These are phyloP conservation scores for Calonectria pauciramosa DNA, from an alignment of 2,329 filamentous ascomycete genomes.

Conservation along the genomic window DNA sequence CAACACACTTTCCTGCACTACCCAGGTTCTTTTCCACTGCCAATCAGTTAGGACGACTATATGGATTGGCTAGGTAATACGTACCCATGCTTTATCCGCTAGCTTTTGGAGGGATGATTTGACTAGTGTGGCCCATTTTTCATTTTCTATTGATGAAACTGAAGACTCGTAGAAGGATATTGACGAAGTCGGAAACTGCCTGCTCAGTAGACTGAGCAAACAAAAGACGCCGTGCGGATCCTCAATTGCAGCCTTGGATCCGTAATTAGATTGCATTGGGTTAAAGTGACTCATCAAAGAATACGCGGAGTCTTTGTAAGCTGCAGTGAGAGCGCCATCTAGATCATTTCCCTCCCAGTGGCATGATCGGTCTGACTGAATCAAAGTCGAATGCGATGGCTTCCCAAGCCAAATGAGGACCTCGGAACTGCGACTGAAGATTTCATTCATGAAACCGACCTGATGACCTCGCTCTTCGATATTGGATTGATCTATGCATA, in stretches of 20 bases:
- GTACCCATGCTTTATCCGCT: background rate
- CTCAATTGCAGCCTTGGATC: background rate
- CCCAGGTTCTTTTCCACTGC: background rate
- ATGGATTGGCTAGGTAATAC: background rate
- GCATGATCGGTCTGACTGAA: background rate
- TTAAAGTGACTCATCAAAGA: too few relatives aligned
- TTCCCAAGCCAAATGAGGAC: background rate
- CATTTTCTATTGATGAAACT: background rate
- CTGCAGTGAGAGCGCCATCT: background rate
- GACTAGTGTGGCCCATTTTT: background rate
- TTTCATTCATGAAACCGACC: background rate
- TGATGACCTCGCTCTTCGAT: background rate
- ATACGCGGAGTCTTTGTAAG: background rate
- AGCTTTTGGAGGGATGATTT: background rate
- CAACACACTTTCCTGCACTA: background rate
- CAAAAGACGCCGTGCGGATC: background rate
- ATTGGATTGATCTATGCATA: background rate
- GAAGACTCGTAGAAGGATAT: background rate
- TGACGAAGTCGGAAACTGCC: background rate
- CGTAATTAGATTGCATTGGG: too few relatives aligned
- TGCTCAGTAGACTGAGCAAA: background rate
- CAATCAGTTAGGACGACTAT: background rate
- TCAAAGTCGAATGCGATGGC: background rate
- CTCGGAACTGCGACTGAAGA: background rate
- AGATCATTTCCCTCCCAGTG: background rate